Evolutionary conservation across 352 stramenopile species (phyloP), one percentile per base, ranked within the genome.

Genomic region (Ophiocytium majus): DNA sequence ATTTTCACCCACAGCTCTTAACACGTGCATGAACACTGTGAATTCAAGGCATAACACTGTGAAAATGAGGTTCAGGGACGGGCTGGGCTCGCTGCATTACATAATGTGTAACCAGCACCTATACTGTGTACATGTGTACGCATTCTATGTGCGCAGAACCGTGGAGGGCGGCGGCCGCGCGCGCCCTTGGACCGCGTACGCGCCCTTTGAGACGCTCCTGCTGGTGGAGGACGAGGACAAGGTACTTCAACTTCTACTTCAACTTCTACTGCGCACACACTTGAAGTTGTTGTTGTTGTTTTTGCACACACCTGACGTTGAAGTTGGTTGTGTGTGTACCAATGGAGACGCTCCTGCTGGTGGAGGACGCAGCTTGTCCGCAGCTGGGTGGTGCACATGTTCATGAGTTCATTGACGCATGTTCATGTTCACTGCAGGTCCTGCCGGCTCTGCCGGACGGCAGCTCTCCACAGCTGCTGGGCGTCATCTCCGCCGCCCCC

Each of bases 191-290:
- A 78, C 66, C 5, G 32, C 66, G 32, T 78, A 78, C 35, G 66
- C 66, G 35, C 66, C 66, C 5, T 78, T 43, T 78, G 66, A 78
- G 35, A 78, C 66, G 66, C 66, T 78, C 5, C 66, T 78, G 66
- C 35, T 78, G 35, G 35, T 78, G 5, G 66, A 78, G 35, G 66
- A 78, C 14, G 66, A 78, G 14, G 66, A 35, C 32, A 78, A 78
- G 35, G 66, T 78, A 17, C 23, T 23, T 23, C 23, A 71, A 23
- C 23, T 71, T 71, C 28, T 71, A 23, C 57, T 71, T n/a, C n/a
- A n/a, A n/a, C n/a, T n/a, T n/a, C n/a, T n/a, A n/a, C n/a, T n/a
- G n/a, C n/a, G n/a, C n/a, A n/a, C n/a, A n/a, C n/a, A n/a, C 23
- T 23, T 71, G 57, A 28, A 23, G 19, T 71, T 71, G 28, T 71